A percentile compares a stretch with the other conserved stretches of the same genome.
phyloP scores from a whole-genome alignment of 2,329 filamentous ascomycete species.

The Aspergillus aculeatus region DNA sequence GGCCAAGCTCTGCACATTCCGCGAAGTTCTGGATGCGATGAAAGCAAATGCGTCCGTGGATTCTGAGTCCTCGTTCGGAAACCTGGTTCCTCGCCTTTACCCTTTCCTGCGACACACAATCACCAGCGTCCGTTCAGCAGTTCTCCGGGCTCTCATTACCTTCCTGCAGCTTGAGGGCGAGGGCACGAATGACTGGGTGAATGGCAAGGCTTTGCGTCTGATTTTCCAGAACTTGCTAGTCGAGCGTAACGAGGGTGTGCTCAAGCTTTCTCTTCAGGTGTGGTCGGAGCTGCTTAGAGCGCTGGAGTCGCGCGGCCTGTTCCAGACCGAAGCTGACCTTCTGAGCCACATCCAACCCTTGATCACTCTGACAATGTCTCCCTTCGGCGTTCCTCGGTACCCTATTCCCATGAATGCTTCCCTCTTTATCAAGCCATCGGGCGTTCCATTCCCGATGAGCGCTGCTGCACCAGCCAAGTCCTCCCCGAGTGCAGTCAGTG shows the following conservation, averaged over 20 bases:
- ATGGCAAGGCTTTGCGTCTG: slow-evolving; percentile 80
- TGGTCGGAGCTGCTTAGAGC: slow-evolving; percentile 77
- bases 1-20: slow-evolving; percentile 92
- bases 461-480: slow-evolving; percentile 38
- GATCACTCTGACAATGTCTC: slow-evolving; percentile 80
- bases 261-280: slow-evolving; percentile 79
- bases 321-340: slow-evolving; percentile 70
- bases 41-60: slow-evolving; percentile 81
- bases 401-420: slow-evolving; percentile 88
- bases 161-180: slow-evolving; percentile 84
- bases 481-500: slow-evolving; percentile 45
- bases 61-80: slow-evolving; percentile 83
- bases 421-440: slow-evolving; percentile 91
- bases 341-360: slow-evolving; percentile 73
- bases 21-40: slow-evolving; percentile 90
- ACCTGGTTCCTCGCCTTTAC: slow-evolving; percentile 89
- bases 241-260: slow-evolving; percentile 79
- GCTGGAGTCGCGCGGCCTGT: slow-evolving; percentile 60
- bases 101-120: slow-evolving; percentile 97
- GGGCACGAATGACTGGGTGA: slow-evolving; percentile 83
- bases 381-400: slow-evolving; percentile 86
- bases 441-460: slow-evolving; percentile 68
- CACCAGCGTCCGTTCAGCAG: slow-evolving; percentile 88
- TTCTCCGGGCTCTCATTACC: slow-evolving; percentile 86
- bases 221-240: slow-evolving; percentile 95